Conservation (phyloP, 768 basidiomycete species). For the Fistulinella prunicolor region DNA sequence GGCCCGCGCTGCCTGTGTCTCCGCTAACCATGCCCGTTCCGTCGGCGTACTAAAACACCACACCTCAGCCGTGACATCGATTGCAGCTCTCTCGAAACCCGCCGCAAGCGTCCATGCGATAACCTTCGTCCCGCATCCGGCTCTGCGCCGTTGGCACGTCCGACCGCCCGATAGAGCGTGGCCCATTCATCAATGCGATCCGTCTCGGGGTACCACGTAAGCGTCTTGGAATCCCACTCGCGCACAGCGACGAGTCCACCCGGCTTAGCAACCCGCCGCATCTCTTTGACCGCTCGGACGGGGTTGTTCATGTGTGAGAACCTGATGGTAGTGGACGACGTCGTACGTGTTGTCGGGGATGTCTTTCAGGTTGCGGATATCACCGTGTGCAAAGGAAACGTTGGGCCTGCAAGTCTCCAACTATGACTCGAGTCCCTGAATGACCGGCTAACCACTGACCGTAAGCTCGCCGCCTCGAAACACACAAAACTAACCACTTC, state of each 20-base stretch:
- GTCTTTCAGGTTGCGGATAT: slow-evolving; percentile 36
- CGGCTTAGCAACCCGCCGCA: slow-evolving; percentile 44
- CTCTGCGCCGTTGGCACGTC: slow-evolving; percentile 35
- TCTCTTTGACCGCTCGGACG: slow-evolving; percentile 41
- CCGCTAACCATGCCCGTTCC: slow-evolving; percentile 39
- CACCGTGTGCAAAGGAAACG: slow-evolving; percentile 39
- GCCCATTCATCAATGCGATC: slow-evolving; percentile 31
- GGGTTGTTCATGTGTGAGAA: slow-evolving; percentile 46
- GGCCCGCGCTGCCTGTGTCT: slow-evolving; percentile 38
- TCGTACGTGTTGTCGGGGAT: slow-evolving; percentile 42
- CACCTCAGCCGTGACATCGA: slow-evolving; percentile 30
- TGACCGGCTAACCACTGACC: too few species aligned
- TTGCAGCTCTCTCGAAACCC: slow-evolving; percentile 29
- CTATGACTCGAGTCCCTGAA: too few species aligned
- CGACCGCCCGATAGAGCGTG: slow-evolving; percentile 11
- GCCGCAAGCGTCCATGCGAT: slow-evolving; percentile 39
- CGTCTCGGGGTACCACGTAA: slow-evolving; percentile 36
- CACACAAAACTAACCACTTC: too few species aligned
- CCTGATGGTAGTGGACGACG: slow-evolving; percentile 49
- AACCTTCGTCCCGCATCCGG: slow-evolving; percentile 40
- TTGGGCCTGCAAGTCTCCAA: too few species aligned
- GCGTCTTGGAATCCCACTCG: slow-evolving; percentile 37
- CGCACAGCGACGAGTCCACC: slow-evolving; percentile 46
- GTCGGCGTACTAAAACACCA: slow-evolving; percentile 38
- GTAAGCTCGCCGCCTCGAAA: too few species aligned